A percentile compares a stretch with the other conserved stretches of the same genome.
phyloP scores from a whole-genome alignment of 352 stramenopile genomes.

The Pythium brassicae region DNA sequence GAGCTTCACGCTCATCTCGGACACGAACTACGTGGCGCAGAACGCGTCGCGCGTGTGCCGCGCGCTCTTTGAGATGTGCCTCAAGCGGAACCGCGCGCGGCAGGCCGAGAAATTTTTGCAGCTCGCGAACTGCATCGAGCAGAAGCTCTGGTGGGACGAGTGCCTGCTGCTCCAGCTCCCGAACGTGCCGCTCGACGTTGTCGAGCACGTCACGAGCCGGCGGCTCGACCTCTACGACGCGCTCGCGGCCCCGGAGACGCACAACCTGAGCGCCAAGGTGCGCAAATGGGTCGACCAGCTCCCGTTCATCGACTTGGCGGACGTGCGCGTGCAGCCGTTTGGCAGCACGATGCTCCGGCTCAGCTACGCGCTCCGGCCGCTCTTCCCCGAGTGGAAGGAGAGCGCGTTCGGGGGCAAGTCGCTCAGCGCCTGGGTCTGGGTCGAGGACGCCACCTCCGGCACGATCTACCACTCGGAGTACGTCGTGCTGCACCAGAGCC shows the following conservation, averaged over 20 bases:
- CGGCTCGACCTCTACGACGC: conserved; percentile 65
- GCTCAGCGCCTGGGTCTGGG: conserved; percentile 95
- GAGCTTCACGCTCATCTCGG: conserved; percentile 97
- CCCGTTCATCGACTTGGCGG: conserved; percentile 62
- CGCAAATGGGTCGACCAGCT: conserved; percentile 63
- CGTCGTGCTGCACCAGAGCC: conserved; percentile 80
- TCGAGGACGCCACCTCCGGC: conserved; percentile 93
- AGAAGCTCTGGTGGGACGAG: conserved; percentile 97
- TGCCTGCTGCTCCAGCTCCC: conserved; percentile 93
- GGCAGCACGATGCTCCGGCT: conserved; percentile 93
- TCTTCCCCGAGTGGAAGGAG: conserved; percentile 77
- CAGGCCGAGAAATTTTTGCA: conserved; percentile 93
- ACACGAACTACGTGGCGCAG: conserved; percentile 99
- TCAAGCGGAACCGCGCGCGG: conserved; percentile 86
- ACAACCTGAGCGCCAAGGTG: conserved; percentile 49
- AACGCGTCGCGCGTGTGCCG: conserved; percentile 97
- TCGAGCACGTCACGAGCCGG: conserved; percentile 82
- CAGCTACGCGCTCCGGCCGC: conserved; percentile 67
- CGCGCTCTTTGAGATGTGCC: conserved; percentile 98
- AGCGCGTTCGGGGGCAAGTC: conserved; percentile 47
- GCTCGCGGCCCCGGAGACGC: conserved; percentile 30
- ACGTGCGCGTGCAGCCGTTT: conserved; percentile 91
- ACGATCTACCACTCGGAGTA: conserved; percentile 94
- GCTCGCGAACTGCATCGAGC: conserved; percentile 97
- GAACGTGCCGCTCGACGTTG: conserved; percentile 82